Evolutionary conservation across 2,329 filamentous ascomycete genomes (phyloP).

Genomic region (Alternaria arborescens): DNA sequence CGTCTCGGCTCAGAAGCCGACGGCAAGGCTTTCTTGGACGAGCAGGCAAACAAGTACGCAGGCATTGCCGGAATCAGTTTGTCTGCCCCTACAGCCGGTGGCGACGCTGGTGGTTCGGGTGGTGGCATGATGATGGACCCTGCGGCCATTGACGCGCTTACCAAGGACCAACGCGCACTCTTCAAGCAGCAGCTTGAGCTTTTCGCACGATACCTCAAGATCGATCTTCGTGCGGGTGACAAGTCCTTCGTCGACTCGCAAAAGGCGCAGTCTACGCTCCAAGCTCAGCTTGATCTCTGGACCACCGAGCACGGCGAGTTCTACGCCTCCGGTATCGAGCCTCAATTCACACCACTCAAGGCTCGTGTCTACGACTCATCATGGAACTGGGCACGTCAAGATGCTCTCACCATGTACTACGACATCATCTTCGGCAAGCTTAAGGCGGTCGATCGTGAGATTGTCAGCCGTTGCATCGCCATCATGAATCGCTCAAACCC

Average conservation of each 20-base stretch:
- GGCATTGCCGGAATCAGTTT: constrained; percentile 82
- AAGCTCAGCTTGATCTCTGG: constrained; percentile 95
- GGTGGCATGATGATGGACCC: constrained; percentile 99
- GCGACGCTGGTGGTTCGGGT: constrained; percentile 74
- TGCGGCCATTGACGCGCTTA: constrained; percentile 93
- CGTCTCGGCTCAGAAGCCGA: constrained; percentile 90
- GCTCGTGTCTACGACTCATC: constrained; percentile 96
- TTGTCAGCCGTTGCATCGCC: constrained; percentile 96
- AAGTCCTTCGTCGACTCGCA: constrained; percentile 88
- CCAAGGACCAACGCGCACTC: constrained; percentile 92
- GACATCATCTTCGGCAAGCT: constrained; percentile 98
- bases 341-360: constrained; percentile 91
- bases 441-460: constrained; percentile 92
- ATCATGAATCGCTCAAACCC: constrained; percentile 99
- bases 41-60: constrained; percentile 89
- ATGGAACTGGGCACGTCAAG: constrained; percentile 99
- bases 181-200: constrained; percentile 99
- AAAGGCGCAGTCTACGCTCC: constrained; percentile 85
- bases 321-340: constrained; percentile 93
- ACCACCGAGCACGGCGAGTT: constrained; percentile 94
- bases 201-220: constrained; percentile 93
- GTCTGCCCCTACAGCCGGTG: constrained; percentile 74
- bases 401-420: constrained; percentile 98
- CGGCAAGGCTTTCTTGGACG: constrained; percentile 91
- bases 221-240: constrained; percentile 95